phyloP scores from a whole-genome alignment of 116 monocot genomes.

The Posidonia oceanica region DNA sequence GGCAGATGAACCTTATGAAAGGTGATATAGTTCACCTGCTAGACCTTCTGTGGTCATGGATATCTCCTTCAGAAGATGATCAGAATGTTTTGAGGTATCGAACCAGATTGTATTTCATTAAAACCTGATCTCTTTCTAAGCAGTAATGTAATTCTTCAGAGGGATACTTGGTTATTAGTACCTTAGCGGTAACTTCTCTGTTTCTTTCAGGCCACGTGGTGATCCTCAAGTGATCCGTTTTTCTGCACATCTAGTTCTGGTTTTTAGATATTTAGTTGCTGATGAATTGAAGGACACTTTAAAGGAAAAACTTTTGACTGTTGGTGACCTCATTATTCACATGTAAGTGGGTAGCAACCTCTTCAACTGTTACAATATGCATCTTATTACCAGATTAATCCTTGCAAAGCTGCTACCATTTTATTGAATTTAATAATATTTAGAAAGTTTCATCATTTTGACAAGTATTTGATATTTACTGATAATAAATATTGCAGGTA shows the following conservation, averaged over 20 bases:
- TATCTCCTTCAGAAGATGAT: conserved; percentile 77
- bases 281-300: conserved; percentile 82
- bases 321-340: conserved; percentile 89
- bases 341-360: conserved; percentile 30
- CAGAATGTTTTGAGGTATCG: conserved; percentile 45
- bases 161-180: neutral
- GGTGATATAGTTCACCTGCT: conserved; percentile 78
- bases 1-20: conserved; percentile 84
- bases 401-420: neutral
- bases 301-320: conserved; percentile 62
- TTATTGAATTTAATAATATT: neutral
- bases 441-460: neutral
- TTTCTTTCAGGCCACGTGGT: conserved; percentile 57
- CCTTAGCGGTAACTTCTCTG: neutral
- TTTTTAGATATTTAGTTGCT: conserved; percentile 76
- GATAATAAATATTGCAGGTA: conserved; percentile 42
- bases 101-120: neutral
- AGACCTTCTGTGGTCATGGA: conserved; percentile 94
- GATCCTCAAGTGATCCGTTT: conserved; percentile 92
- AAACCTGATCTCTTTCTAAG: conserved; percentile 1
- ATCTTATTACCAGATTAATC: neutral
- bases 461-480: neutral
- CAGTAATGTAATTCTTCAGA: neutral
- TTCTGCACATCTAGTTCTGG: conserved; percentile 92
- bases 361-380: neutral